Conservation (phyloP, 345 rosid genomes). For the Citrus hindsii region DNA sequence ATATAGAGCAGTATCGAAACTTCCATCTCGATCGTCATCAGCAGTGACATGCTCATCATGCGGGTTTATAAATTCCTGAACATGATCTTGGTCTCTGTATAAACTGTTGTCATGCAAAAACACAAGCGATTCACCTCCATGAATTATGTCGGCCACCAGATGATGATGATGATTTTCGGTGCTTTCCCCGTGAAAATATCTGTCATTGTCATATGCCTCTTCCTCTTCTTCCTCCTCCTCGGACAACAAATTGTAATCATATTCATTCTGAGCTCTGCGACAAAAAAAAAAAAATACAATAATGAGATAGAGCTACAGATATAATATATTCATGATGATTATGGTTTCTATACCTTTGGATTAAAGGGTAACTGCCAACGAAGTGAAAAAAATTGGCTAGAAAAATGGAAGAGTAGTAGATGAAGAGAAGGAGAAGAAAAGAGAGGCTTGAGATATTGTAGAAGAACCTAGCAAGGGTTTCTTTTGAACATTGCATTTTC, state of each 20-base stretch:
- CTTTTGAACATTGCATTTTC: slow-evolving; percentile 78
- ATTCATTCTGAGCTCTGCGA: slow-evolving; percentile 54
- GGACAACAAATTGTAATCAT: slow-evolving; percentile 45
- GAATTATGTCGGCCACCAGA: slow-evolving; percentile 62
- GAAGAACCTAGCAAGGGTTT: slow-evolving; percentile 72
- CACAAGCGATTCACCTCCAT: slow-evolving; percentile 55
- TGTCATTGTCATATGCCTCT: slow-evolving; percentile 27
- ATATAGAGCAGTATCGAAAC: slow-evolving; percentile 31
- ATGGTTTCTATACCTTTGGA: slow-evolving; percentile 46
- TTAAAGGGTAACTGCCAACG: slow-evolving; percentile 57
- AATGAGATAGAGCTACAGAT: not conserved
- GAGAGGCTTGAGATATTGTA: slow-evolving; percentile 64
- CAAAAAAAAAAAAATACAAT: not conserved
- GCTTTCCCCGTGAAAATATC: slow-evolving; percentile 37
- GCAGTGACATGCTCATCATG: slow-evolving; percentile 14
- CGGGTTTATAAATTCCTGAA: slow-evolving; percentile 19
- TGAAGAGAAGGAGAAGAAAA: slow-evolving; percentile 64
- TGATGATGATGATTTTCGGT: slow-evolving; percentile 31
- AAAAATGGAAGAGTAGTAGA: slow-evolving; percentile 56
- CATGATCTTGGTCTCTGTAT: not conserved
- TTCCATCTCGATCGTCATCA: slow-evolving; percentile 31
- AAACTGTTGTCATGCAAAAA: slow-evolving; percentile 27
- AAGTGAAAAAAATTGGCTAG: slow-evolving; percentile 58
- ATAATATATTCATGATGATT: not conserved
- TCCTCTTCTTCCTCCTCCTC: slow-evolving; percentile 72